Conservation (phyloP, 1,284 basidiomycete species). For the Marasmius oreades region DNA sequence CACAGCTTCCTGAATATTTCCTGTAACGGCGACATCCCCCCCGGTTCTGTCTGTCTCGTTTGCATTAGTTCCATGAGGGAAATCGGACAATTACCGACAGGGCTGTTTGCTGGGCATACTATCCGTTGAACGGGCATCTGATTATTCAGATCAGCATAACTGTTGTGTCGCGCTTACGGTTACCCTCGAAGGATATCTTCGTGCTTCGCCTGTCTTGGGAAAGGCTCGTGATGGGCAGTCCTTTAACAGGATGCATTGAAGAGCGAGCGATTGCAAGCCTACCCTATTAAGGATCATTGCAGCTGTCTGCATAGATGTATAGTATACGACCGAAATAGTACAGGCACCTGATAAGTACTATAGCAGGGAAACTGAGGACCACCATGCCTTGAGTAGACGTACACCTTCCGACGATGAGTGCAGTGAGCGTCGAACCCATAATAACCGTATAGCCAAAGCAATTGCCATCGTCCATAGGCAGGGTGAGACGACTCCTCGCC, state of each 20-base stretch:
- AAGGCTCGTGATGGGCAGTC: background rate
- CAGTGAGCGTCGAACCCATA: conserved; percentile 19
- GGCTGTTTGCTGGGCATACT: too few species aligned
- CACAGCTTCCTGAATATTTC: conserved; percentile 70
- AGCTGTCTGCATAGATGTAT: background rate
- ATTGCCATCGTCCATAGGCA: conserved; percentile 26
- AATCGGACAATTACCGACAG: too few species aligned
- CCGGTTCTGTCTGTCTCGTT: background rate
- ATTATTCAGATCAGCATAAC: too few species aligned
- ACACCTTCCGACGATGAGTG: conserved; percentile 13
- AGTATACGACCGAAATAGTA: background rate
- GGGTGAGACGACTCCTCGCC: conserved; percentile 42
- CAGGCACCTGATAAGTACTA: background rate
- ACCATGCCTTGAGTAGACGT: conserved; percentile 10
- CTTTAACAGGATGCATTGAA: background rate
- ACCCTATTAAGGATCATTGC: background rate
- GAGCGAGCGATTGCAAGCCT: background rate
- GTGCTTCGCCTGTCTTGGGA: background rate
- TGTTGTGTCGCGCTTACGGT: too few species aligned
- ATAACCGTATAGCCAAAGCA: conserved; percentile 20
- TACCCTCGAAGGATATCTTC: too few species aligned
- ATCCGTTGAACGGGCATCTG: too few species aligned
- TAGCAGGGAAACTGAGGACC: conserved; percentile 1
- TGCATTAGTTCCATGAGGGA: background rate
- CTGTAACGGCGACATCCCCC: conserved; percentile 32